Base-by-base conservation (phyloP, 306 rosid genomes). In the Vicia villosa region DNA sequence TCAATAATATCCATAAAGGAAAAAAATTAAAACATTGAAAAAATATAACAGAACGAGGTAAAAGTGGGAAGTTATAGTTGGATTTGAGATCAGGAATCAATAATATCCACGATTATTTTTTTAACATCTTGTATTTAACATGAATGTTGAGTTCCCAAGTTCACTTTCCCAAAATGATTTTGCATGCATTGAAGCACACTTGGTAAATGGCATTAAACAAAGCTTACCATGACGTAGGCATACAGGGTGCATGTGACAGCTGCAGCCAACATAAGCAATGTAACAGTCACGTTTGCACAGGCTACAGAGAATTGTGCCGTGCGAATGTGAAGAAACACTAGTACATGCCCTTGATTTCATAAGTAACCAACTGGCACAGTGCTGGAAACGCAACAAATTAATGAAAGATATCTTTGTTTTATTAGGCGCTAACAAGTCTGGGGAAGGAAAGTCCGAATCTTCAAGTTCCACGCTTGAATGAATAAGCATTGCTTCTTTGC, bases 141-240 rank as follows among this genome's bases (percentile, higher is more conserved):
- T 36, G 11, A 60, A 57, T 57, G 10, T 15, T 16, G 36, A 6
- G 2, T 56, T 26, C 17, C 38, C 38, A 59, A 59, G 26, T 26
- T 60, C n/a, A 61, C 28, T 5, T 40, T 63, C 19, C 47, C 34
- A 63, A 40, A 62, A 20, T 19, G 13, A 62, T 11, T 37, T 19
- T 6, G 51, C 19, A 62, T 62, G 49, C 50, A 21, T 40, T 20
- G 34, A 63, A 40, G 42, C 50, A 62, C 30, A 61, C 51, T 12
- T 40, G 43, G 30, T 63, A 63, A 28, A 74, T 47, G 63, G 60
- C 32, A 67, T 14, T 28, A 30, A 61, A 55, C 41, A 73, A 58
- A 70, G 70, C 86, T 73, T 87, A 95, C 99, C 96, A 69, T 95
- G 99, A 32, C 91, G 96, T 75, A 95, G 88, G 86, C 99, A 95